Conservation (phyloP, 1,284 basidiomycete genomes). For the Flammula alnicola region DNA sequence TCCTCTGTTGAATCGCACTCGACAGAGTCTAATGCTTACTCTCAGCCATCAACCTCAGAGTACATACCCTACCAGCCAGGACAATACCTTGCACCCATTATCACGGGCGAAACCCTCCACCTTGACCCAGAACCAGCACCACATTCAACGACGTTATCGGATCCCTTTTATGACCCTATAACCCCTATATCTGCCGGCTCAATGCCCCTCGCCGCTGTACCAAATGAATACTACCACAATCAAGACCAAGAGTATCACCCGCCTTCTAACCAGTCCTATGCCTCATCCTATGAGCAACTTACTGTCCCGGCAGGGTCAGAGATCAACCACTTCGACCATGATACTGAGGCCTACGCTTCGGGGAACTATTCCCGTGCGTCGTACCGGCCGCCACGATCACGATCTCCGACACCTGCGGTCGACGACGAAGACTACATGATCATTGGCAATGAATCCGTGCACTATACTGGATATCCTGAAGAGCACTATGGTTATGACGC, state of each 20-base stretch:
- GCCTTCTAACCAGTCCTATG: constrained; percentile 36
- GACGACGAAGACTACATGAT: constrained; percentile 73
- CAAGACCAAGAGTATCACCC: constrained; percentile 34
- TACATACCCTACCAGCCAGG: constrained; percentile 52
- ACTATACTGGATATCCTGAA: constrained; percentile 50
- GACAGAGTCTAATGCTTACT: constrained; percentile 12
- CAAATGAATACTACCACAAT: constrained; percentile 30
- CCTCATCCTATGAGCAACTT: constrained; percentile 22
- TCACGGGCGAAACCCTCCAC: constrained; percentile 54
- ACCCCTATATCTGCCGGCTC: constrained; percentile 19
- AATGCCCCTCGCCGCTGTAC: constrained; percentile 11
- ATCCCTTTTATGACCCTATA: constrained; percentile 29
- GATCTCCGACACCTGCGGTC: constrained; percentile 72
- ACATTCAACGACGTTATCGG: constrained; percentile 17
- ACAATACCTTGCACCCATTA: constrained; percentile 51
- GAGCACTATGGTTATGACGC: constrained; percentile 41
- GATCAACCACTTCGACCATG: constrained; percentile 56
- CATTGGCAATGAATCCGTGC: constrained; percentile 55
- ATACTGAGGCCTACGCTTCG: constrained; percentile 69
- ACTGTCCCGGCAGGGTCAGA: constrained; percentile 6
- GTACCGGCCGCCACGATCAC: constrained; percentile 58
- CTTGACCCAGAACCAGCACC: constrained; percentile 30
- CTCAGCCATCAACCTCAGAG: constrained; percentile 22
- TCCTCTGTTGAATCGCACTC: constrained; percentile 22
- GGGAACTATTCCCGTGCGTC: constrained; percentile 55